Evolutionary conservation across 768 basidiomycete genomes (phyloP), one percentile per base, ranked within the genome.

Genomic region (Pleurotus cornucopiae): DNA sequence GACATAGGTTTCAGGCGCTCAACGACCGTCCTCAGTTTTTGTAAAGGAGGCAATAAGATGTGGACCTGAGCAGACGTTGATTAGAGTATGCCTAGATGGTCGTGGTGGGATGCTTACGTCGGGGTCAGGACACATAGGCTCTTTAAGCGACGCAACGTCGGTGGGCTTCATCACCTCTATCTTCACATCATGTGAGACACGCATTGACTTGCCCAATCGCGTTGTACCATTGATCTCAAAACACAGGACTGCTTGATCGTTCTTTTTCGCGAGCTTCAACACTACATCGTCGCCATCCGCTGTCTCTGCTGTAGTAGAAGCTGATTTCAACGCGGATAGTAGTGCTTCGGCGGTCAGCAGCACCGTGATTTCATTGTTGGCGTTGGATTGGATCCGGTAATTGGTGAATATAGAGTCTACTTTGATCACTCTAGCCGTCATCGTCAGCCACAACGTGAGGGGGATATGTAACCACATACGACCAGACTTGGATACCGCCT

Each of bases 401-500:
- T 83, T 76, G 1, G 76, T 78, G 70, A 93, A 91, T 7, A 93
- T 64, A 0, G 89, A 81, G 39, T 79, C 75, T 6, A 84, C 77
- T 67, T 85, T 86, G 63, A 88, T 80, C 62, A 84, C 79, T 13
- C 85, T 87, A 55, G 43, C 40, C 44, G 20, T 13, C 6, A 40
- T 14, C 14, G 39, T 53, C 38, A 53, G 18, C n/a, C 6, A 30
- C 7, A 13, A 5, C 25, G 6, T 23, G 3, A 44, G 11, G 13
- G 53, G 18, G 23, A 49, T 39, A 46, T 21, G 20, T 39, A 14
- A 7, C n/a, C 46, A 59, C 69, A 43, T 48, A 76, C 72, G 75
- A 76, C 93, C 93, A 94, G 51, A 94, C 90, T 67, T 94, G 92
- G 3, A 92, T 84, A 2, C 90, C 90, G 0, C 89, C 90, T 62